Evolutionary conservation across 169 alveolate species (phyloP), one percentile per base, ranked within the genome.

Genomic region (Perkinsus chesapeaki): DNA sequence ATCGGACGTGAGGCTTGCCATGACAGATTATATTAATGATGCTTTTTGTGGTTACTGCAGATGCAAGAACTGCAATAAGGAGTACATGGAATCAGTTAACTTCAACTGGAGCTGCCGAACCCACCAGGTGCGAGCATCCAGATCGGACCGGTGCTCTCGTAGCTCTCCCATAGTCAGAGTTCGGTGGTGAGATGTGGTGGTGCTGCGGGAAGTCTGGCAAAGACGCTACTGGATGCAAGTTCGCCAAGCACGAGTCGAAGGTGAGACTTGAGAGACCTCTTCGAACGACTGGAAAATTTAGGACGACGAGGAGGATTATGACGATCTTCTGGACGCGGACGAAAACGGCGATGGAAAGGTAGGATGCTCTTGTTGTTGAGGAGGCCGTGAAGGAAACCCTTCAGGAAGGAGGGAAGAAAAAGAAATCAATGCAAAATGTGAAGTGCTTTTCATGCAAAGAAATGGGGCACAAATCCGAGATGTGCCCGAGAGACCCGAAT

Each of bases 51-150:
- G n/a, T 0, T 0, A 36, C 31, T 3, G 27, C 48, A 82, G 92
- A 31, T 82, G 48, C 16, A 82, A 82, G 92, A 82, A 82, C 43
- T 95, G 97, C 48, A 95, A 95, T 39, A 94, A 93, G 91, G 96
- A 95, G 72, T 96, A 94, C 94, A 39, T 39, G 39, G 98, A 96
- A 91, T 91, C 91, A 27, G 97, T 95, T 82, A 96, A 96, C 91
- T 96, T 91, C 94, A 96, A 96, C 92, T 96, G 98, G 98, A 91
- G 95, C 73, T 96, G 98, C 94, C 94, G 97, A 39, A 96, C 96
- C 23, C 98, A 96, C 90, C 82, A 60, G 82, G 82, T 60, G 36
- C 12, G 82, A 20, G 3, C 82, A 12, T 16, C 37, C 3, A 12
- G 1, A 34, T 1, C 3, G 12, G 3, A 7, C 23, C 82, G 31